Percentiles rank a stretch among this genome's conserved stretches.
These are phyloP conservation scores for Pholiota conissans DNA, from an alignment of 768 basidiomycete species.

Conservation along the genomic window DNA sequence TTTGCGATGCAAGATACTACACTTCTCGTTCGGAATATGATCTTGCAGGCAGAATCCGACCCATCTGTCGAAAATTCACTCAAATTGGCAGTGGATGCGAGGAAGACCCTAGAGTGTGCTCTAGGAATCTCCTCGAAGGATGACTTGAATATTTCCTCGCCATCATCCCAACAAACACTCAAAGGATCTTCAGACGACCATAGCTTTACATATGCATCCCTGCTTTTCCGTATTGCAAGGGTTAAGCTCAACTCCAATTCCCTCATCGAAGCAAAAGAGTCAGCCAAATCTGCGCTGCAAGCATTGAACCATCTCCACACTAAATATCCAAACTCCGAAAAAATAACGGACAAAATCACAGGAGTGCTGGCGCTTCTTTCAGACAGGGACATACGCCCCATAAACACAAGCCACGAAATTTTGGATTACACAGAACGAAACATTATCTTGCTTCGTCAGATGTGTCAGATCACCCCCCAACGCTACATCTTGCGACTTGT, in stretches of 20 bases:
- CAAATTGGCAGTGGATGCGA: no score
- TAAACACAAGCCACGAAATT: neutral
- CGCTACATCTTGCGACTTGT: neutral
- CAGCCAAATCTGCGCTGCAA: neutral
- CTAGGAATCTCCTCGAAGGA: no score
- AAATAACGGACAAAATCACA: neutral
- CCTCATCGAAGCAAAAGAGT: neutral
- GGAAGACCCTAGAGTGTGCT: no score
- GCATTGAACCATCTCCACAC: neutral
- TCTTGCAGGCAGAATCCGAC: no score
- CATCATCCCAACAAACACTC: no score
- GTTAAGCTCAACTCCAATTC: neutral
- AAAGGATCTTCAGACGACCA: neutral
- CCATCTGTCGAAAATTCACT: no score
- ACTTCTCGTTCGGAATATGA: no score
- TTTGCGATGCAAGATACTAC: no score
- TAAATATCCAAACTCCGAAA: neutral
- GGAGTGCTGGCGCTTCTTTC: neutral
- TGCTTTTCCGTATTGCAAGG: neutral
- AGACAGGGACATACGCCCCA: no score
- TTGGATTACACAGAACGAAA: neutral
- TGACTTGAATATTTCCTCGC: no score
- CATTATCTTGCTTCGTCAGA: neutral
- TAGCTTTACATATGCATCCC: neutral
- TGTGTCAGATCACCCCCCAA: neutral